A percentile compares a stretch with the other conserved stretches of the same genome.
These are phyloP conservation scores for Rhododendron vialii DNA, from an alignment of 148 eudicot species.

Conservation along the genomic window DNA sequence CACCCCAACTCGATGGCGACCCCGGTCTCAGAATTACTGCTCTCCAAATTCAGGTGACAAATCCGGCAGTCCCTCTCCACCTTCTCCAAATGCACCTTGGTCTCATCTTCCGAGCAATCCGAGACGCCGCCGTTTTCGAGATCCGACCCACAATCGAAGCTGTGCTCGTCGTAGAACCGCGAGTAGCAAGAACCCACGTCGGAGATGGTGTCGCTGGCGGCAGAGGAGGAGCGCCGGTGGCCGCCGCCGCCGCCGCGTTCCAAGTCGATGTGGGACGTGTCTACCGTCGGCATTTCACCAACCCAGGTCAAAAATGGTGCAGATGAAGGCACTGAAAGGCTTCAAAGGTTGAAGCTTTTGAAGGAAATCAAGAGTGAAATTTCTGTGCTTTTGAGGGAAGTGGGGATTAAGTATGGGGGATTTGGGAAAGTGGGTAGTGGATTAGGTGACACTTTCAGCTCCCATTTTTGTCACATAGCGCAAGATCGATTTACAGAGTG, in stretches of 20 bases:
- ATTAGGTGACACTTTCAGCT: background rate
- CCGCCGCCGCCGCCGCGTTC: slow-evolving; percentile 27
- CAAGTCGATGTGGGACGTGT: slow-evolving; percentile 29
- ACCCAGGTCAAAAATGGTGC: background rate
- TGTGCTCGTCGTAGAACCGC: slow-evolving; percentile 27
- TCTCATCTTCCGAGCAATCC: slow-evolving; percentile 17
- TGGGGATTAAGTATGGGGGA: background rate
- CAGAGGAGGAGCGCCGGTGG: slow-evolving; percentile 12
- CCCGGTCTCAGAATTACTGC: slow-evolving; percentile 28
- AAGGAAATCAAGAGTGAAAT: background rate
- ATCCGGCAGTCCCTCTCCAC: slow-evolving; percentile 56
- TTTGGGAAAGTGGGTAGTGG: background rate
- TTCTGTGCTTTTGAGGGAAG: background rate
- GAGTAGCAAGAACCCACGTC: slow-evolving; percentile 38
- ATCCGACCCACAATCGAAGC: background rate
- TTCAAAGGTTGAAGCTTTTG: background rate
- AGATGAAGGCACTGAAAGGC: background rate
- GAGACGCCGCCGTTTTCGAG: slow-evolving; percentile 6
- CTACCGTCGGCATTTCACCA: slow-evolving; percentile 21
- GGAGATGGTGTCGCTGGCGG: slow-evolving; percentile 11
- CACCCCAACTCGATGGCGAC: slow-evolving; percentile 58
- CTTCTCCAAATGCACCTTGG: slow-evolving; percentile 16
- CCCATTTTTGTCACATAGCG: background rate
- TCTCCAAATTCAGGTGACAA: slow-evolving; percentile 49
- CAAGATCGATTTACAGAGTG: background rate